Base-by-base conservation (phyloP, 2,329 filamentous ascomycete species). In the Chaetomium olivaceum region DNA sequence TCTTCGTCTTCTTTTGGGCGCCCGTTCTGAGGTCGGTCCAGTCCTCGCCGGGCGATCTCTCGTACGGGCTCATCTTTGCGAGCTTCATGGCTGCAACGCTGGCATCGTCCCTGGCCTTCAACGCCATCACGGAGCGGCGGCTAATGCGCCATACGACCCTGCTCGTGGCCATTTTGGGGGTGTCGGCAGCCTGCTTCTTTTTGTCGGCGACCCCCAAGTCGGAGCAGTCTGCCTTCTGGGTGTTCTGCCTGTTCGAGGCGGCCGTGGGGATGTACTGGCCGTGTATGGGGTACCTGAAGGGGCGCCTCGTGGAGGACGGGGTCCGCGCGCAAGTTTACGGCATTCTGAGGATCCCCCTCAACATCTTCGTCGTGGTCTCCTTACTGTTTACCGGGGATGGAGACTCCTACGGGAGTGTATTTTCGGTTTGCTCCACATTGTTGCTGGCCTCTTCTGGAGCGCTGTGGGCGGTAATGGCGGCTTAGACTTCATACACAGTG, bases 1-100 rank as follows among this genome's bases (percentile, higher is more conserved):
- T 87, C 25, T 87, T 86, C 73, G 83, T 87, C 60, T 86, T 76
- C 72, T 85, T 86, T 76, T 87, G 84, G 81, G 80, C 82, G 2
- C 83, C 84, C 0, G 81, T 83, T 2, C 75, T 87, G 54, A 79
- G 76, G 61, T 75, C 77, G 3, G 74, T 76, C 1, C 73, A 74
- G n/a, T 61, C 72, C 7, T 60, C 73, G 1, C 48, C 67, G 1
- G 25, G 61, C 31, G 69, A 64, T 11, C 73, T 77, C 36, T 76
- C 78, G 0, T 84, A 86, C 67, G 83, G 80, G 21, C 73, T 81
- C 61, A 80, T 82, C 63, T 81, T 83, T 67, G 76, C 80, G 61
- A 79, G 79, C 66, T 82, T 85, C 62, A 83, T 88, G 86, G 82
- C 81, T 25, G 79, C 82, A 6, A 85, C 86, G 74, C 85, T 86